These are phyloP conservation scores for Globisporangium middletonii DNA, from an alignment of 352 stramenopile genomes.

Conservation along the genomic window DNA sequence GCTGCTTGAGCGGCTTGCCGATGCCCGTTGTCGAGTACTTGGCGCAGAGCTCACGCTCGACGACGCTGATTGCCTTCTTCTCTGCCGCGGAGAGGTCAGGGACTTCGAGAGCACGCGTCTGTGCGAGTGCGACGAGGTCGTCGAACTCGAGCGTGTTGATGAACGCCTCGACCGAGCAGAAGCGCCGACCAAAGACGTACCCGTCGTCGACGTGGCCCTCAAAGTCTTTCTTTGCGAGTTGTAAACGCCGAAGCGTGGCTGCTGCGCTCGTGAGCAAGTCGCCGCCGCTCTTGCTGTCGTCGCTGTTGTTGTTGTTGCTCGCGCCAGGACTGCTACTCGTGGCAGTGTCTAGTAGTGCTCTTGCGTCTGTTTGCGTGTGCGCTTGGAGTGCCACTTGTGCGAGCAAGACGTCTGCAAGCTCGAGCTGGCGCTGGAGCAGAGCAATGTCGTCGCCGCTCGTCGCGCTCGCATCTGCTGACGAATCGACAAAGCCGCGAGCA, in stretches of 20 bases:
- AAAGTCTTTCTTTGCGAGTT: constrained; percentile 40
- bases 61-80: constrained; percentile 32
- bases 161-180: constrained; percentile 47
- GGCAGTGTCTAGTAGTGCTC: not conserved
- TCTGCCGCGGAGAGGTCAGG: constrained; percentile 28
- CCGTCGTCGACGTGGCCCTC: constrained; percentile 35
- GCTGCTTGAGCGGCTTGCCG: constrained; percentile 41
- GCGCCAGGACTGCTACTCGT: not conserved
- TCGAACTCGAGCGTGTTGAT: constrained; percentile 38
- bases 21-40: constrained; percentile 20
- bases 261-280: too few species aligned
- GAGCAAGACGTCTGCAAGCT: constrained; percentile 39
- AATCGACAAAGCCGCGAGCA: constrained; percentile 29
- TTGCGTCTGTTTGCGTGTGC: not conserved
- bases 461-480: constrained; percentile 17
- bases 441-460: constrained; percentile 8
- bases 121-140: constrained; percentile 32
- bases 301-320: constrained; percentile 4
- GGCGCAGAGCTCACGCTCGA: constrained; percentile 44
- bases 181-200: constrained; percentile 63
- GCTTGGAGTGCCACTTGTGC: constrained; percentile 16
- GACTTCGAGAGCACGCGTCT: constrained; percentile 17
- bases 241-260: not conserved
- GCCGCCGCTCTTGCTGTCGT: not conserved
- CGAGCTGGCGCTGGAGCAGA: constrained; percentile 34